Evolutionary conservation across 139 green algal genomes (phyloP).

Genomic region (Chlorella sp.): DNA sequence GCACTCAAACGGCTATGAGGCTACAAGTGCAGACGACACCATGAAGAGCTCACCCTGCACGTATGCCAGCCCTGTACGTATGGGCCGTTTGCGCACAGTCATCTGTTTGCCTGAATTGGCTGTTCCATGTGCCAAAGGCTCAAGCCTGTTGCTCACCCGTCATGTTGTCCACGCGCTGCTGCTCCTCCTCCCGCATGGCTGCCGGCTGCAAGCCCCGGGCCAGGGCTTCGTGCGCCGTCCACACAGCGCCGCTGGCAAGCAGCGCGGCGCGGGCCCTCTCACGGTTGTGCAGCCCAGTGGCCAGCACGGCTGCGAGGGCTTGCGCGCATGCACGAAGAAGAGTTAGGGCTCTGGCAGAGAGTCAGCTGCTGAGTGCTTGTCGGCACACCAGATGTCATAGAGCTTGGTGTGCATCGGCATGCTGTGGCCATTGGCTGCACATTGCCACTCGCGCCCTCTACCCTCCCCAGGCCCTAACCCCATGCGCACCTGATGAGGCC

Average conservation of each 20-base stretch:
- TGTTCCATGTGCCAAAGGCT: background rate
- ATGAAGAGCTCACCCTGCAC: too few relatives aligned
- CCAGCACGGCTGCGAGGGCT: too few relatives aligned
- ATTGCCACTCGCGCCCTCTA: too few relatives aligned
- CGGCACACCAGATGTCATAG: too few relatives aligned
- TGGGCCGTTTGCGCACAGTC: conserved; percentile 9
- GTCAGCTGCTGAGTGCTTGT: too few relatives aligned
- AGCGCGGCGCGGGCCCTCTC: conserved; percentile 32
- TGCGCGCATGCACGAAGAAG: too few relatives aligned
- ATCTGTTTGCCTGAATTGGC: conserved; percentile 20
- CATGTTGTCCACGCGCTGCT: conserved; percentile 16
- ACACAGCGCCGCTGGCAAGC: conserved; percentile 27
- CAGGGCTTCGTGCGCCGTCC: conserved; percentile 33
- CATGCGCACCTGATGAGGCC: background rate
- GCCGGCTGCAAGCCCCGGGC: conserved; percentile 18
- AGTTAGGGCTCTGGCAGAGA: too few relatives aligned
- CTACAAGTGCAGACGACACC: too few relatives aligned
- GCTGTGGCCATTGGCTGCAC: too few relatives aligned
- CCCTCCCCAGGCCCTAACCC: too few relatives aligned
- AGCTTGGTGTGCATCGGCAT: too few relatives aligned
- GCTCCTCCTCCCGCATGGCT: conserved; percentile 24
- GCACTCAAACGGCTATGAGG: too few relatives aligned
- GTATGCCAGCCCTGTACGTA: conserved; percentile 30
- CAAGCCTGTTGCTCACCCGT: conserved; percentile 17
- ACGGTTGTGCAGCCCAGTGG: conserved; percentile 21